phyloP scores from a whole-genome alignment of 129 eudicot species.

The Ambrosia trifida region DNA sequence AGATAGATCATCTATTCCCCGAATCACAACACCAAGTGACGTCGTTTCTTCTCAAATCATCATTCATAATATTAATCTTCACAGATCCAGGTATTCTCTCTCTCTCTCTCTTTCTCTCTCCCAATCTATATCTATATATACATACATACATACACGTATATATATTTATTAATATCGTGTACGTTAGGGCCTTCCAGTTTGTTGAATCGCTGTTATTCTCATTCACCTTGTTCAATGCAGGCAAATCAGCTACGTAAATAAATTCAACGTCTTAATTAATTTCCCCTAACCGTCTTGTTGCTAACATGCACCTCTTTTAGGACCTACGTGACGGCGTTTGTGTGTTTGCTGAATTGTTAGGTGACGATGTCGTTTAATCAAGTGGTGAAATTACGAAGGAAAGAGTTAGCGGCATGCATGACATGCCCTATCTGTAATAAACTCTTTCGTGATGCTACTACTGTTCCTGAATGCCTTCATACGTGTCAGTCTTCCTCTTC shows the following conservation, averaged over 20 bases:
- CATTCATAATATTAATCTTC: slow-evolving; percentile 36
- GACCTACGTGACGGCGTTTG: slow-evolving; percentile 11
- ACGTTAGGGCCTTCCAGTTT: slow-evolving; percentile 8
- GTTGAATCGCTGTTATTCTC: slow-evolving; percentile 28
- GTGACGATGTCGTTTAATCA: slow-evolving; percentile 67
- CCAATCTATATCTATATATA: slow-evolving; percentile 5
- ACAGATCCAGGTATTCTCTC: slow-evolving; percentile 29
- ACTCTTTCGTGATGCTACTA: slow-evolving; percentile 79
- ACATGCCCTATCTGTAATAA: slow-evolving; percentile 89
- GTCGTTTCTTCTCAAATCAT: slow-evolving; percentile 38
- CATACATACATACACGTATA: not conserved
- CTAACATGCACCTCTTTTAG: slow-evolving; percentile 60
- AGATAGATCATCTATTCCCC: slow-evolving; percentile 37
- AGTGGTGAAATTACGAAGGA: slow-evolving; percentile 52
- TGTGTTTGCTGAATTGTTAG: slow-evolving; percentile 16
- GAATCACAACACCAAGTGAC: slow-evolving; percentile 46
- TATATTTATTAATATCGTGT: not conserved
- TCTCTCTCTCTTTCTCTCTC: not conserved
- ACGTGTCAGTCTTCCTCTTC: slow-evolving; percentile 55
- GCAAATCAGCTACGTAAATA: slow-evolving; percentile 47
- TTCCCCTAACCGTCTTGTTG: slow-evolving; percentile 28
- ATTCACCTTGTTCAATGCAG: slow-evolving; percentile 46
- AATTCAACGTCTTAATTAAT: slow-evolving; percentile 24
- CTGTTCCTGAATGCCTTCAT: slow-evolving; percentile 87
- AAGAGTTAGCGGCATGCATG: slow-evolving; percentile 87